A percentile compares a stretch with the other conserved stretches of the same genome.
phyloP scores from a whole-genome alignment of 805 yeast species.

The Ogataea trehalophila region DNA sequence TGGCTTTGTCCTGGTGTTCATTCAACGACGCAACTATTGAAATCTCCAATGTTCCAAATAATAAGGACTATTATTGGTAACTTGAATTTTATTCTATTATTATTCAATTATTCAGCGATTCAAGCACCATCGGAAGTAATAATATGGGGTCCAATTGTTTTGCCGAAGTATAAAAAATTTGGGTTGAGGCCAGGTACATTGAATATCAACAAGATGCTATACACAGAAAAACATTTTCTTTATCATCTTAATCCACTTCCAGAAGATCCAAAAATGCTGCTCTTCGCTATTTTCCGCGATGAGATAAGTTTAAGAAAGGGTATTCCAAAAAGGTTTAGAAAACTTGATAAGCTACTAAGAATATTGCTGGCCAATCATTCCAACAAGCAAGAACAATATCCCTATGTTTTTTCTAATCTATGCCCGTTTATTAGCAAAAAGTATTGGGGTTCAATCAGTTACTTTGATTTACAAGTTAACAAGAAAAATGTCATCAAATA shows the following conservation, averaged over 20 bases:
- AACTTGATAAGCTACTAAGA: conserved; percentile 17
- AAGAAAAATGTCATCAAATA: conserved; percentile 37
- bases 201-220: conserved; percentile 23
- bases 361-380: conserved; percentile 32
- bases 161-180: neutral
- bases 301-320: conserved; percentile 6
- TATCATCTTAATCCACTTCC: conserved; percentile 22
- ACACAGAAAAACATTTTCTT: conserved; percentile 16
- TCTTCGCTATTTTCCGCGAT: conserved; percentile 8
- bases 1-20: conserved; percentile 33
- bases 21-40: conserved; percentile 36
- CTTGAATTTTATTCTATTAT: conserved; percentile 33
- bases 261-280: conserved; percentile 4
- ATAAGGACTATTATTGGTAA: conserved; percentile 38
- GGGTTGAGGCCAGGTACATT: conserved; percentile 3
- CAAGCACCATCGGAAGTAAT: conserved; percentile 10
- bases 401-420: conserved; percentile 32
- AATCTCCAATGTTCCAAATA: conserved; percentile 39
- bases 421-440: conserved; percentile 19
- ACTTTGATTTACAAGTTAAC: conserved; percentile 31
- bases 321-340: conserved; percentile 23
- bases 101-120: conserved; percentile 34
- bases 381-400: conserved; percentile 27
- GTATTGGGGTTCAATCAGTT: conserved; percentile 8
- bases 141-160: conserved; percentile 23